These are phyloP conservation scores for Aspergillus ostianus DNA, from an alignment of 495 filamentous ascomycete species.

Conservation along the genomic window DNA sequence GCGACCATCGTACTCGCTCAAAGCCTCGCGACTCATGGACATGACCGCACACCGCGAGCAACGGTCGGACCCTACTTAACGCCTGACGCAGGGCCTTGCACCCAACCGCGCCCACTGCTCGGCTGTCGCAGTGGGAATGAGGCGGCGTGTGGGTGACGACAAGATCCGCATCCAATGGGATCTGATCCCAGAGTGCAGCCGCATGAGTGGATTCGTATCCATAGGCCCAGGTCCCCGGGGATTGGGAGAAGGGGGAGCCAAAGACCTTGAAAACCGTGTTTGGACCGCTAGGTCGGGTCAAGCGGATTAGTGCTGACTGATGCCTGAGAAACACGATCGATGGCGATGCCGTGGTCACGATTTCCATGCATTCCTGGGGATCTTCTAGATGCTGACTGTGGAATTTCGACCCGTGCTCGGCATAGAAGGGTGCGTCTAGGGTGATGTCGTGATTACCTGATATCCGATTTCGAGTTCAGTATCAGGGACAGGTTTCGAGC, in stretches of 20 bases:
- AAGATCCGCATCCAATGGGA: conserved; percentile 46
- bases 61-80: conserved; percentile 41
- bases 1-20: conserved; percentile 40
- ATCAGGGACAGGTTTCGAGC: neutral
- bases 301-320: conserved; percentile 54
- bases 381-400: conserved; percentile 61
- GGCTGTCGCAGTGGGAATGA: conserved; percentile 43
- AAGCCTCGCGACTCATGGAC: conserved; percentile 50
- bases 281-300: conserved; percentile 58
- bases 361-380: conserved; percentile 50
- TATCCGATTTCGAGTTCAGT: neutral
- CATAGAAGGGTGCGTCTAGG: conserved; percentile 62
- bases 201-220: conserved; percentile 56
- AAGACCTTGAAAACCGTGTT: conserved; percentile 70
- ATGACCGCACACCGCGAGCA: conserved; percentile 49
- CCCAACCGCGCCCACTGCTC: conserved; percentile 30
- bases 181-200: conserved; percentile 45
- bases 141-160: conserved; percentile 52
- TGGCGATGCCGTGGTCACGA: conserved; percentile 49
- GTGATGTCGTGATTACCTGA: conserved; percentile 80
- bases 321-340: conserved; percentile 68
- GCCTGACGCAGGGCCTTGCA: conserved; percentile 39
- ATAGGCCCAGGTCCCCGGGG: conserved; percentile 68
- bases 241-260: conserved; percentile 70
- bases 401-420: conserved; percentile 53